These are phyloP conservation scores for Phaeoacremonium minimum DNA, from an alignment of 2,329 filamentous ascomycete genomes.

Conservation along the genomic window DNA sequence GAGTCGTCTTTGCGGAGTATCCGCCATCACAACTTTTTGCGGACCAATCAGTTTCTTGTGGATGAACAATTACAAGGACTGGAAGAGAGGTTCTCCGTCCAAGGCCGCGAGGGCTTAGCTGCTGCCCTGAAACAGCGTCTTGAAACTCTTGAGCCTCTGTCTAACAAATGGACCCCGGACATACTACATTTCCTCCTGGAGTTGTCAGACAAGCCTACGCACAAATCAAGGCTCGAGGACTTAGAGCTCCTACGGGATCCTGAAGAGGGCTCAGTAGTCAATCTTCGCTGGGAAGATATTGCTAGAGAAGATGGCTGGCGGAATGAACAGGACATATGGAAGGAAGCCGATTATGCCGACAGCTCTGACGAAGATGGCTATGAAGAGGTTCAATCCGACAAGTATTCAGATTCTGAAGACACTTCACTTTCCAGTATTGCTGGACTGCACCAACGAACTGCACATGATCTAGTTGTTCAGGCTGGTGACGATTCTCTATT, in stretches of 20 bases:
- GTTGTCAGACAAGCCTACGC: constrained; percentile 74
- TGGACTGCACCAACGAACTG: constrained; percentile 16
- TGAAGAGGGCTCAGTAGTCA: constrained; percentile 34
- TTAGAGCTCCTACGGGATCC: constrained; percentile 51
- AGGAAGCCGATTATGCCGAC: constrained; percentile 62
- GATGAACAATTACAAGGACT: constrained; percentile 62
- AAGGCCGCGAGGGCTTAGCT: constrained; percentile 74
- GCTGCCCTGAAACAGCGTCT: constrained; percentile 53
- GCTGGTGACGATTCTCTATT: constrained; percentile 26
- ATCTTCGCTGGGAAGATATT: constrained; percentile 75
- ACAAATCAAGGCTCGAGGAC: constrained; percentile 61
- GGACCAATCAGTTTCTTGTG: constrained; percentile 75
- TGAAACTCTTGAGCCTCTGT: constrained; percentile 17
- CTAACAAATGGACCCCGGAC: constrained; percentile 71
- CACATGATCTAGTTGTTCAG: constrained; percentile 23
- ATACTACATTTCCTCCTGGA: constrained; percentile 73
- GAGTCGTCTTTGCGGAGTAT: constrained; percentile 48
- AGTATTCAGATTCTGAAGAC: constrained; percentile 17
- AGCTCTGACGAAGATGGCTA: constrained; percentile 58
- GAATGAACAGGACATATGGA: constrained; percentile 65
- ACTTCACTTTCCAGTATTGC: constrained; percentile 22
- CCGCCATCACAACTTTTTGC: constrained; percentile 51
- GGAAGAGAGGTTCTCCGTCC: constrained; percentile 80
- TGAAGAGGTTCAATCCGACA: constrained; percentile 30
- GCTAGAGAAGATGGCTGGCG: constrained; percentile 71